Base-by-base conservation (phyloP, 108 stramenopile species). In the Mediolabrus comicus region DNA sequence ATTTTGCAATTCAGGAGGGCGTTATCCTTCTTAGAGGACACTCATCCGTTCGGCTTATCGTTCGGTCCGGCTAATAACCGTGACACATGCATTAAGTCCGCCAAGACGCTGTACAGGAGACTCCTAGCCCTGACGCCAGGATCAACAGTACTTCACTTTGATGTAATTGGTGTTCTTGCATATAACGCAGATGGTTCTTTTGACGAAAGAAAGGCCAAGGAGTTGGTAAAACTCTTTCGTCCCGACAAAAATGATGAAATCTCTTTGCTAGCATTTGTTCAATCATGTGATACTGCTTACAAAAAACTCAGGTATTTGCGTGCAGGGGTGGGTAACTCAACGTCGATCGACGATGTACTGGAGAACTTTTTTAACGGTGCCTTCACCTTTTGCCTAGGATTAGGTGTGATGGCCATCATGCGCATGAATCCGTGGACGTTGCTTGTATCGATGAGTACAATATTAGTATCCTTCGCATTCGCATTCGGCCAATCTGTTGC, bases 361-460 rank as follows among this genome's bases (percentile, higher is more conserved):
- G 88, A 94, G 49, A 75, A 79, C 30, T 84, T 89, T 14, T 76
- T 75, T 58, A 78, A 89, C 58, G 71, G 36, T 1, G 36, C 85
- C 9, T 89, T 88, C 32, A 60, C 52, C 52, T 87, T 91, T 64
- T 71, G 85, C 49, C 72, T 94, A 13, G 61, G 52, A 54, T 30
- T 33, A 27, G 46, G 80, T 26, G 41, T 90, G 0, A 41, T 90
- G 53, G 49, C 55, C n/a, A 53, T 91, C 0, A 49, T 94, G 31
- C 51, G 82, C n/a, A 64, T 88, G 33, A 89, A 91, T 59, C 93
- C 90, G 2, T 86, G 84, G 86, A 82, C 87, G 22, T 69, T 93
- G 19, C 73, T 93, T 6, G 84, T 89, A 13, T 85, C 89, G 11
- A 31, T 89, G 43, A 82, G 86, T 4, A 86, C 89, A 13, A 64